These are phyloP conservation scores for Ilyonectria sp. DNA, from an alignment of 2,329 filamentous ascomycete species.

Conservation along the genomic window DNA sequence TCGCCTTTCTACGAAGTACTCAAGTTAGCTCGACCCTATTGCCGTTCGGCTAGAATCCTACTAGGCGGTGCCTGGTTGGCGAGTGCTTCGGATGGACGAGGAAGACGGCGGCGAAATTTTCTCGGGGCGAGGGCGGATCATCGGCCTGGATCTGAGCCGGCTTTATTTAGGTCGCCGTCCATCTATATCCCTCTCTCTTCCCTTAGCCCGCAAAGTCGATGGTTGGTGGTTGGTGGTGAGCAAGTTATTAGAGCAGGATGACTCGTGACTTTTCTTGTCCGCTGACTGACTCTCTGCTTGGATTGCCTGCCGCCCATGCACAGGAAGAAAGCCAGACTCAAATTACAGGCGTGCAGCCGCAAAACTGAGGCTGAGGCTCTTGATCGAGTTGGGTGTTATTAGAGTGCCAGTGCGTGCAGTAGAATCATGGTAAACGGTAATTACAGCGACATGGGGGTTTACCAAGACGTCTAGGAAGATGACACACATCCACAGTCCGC, in stretches of 20 bases:
- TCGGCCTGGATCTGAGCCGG: constrained; percentile 4
- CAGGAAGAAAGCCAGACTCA: background rate
- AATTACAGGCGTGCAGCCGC: background rate
- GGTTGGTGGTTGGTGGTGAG: background rate
- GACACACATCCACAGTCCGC: constrained; percentile 14
- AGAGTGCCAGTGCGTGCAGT: constrained; percentile 12
- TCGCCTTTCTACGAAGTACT: background rate
- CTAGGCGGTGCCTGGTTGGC: constrained; percentile 11
- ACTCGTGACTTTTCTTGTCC: background rate
- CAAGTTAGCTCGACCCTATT: background rate
- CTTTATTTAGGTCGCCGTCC: background rate
- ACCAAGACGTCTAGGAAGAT: constrained; percentile 1
- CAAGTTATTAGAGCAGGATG: background rate
- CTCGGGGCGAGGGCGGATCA: constrained; percentile 5
- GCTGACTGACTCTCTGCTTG: background rate
- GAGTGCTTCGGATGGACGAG: background rate
- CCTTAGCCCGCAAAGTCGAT: background rate
- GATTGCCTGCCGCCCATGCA: background rate
- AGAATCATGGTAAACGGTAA: constrained; percentile 2
- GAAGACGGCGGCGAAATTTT: constrained; percentile 17
- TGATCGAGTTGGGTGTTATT: background rate
- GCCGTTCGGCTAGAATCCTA: constrained; percentile 12
- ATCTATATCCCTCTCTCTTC: background rate
- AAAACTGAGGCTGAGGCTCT: background rate
- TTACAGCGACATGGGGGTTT: constrained; percentile 18